Conservation (phyloP, 805 yeast genomes). For the Cyberlindnera lachancei region DNA sequence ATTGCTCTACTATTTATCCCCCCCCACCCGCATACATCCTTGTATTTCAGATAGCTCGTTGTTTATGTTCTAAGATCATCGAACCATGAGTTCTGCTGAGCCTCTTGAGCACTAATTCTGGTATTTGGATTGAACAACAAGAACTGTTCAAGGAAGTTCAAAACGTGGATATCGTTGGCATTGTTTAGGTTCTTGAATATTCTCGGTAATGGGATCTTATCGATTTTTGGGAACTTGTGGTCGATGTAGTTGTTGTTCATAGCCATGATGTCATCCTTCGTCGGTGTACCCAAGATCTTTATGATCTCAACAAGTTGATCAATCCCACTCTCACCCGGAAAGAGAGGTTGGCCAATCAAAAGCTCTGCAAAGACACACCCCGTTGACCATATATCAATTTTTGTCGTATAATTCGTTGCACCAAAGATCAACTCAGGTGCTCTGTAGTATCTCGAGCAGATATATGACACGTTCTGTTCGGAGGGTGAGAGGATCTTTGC, state of each 20-base stretch:
- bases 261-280: conserved; percentile 81
- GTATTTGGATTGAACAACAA: conserved; percentile 64
- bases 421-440: conserved; percentile 98
- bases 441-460: conserved; percentile 92
- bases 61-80: too few species aligned
- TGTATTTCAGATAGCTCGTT: too few species aligned
- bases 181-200: conserved; percentile 48
- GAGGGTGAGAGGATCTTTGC: conserved; percentile 85
- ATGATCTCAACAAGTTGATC: conserved; percentile 96
- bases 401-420: conserved; percentile 91
- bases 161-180: conserved; percentile 36
- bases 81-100: conserved; percentile 46
- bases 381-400: conserved; percentile 95
- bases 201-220: conserved; percentile 65
- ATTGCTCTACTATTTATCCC: too few species aligned
- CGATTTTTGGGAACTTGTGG: conserved; percentile 86
- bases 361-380: conserved; percentile 98
- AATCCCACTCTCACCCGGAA: conserved; percentile 97
- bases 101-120: conserved; percentile 52
- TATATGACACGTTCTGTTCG: conserved; percentile 94
- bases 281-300: conserved; percentile 92
- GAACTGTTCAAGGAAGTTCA: conserved; percentile 47
- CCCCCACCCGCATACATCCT: too few species aligned
- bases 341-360: conserved; percentile 89
- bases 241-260: conserved; percentile 98